These are phyloP conservation scores for Clavispora fructus DNA, from an alignment of 805 yeast genomes.

Conservation along the genomic window DNA sequence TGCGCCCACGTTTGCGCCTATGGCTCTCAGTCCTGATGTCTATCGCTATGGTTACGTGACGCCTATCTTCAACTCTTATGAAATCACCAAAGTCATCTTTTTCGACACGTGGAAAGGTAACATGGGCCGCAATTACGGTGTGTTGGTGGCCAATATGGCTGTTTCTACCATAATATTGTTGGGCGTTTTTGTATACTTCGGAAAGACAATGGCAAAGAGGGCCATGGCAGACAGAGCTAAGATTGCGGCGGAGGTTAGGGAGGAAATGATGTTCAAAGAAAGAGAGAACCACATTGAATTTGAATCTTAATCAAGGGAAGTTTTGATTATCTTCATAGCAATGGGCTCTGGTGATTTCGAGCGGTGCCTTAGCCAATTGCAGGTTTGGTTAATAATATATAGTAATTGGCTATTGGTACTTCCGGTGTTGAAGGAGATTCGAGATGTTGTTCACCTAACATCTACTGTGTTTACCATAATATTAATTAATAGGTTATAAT, in stretches of 20 bases:
- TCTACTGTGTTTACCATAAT: too few relatives aligned
- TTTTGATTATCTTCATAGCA: too few relatives aligned
- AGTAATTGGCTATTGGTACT: too few relatives aligned
- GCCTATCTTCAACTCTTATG: slow-evolving; percentile 66
- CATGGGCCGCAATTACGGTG: slow-evolving; percentile 57
- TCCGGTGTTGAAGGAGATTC: too few relatives aligned
- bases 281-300: slow-evolving; percentile 7
- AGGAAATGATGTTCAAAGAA: slow-evolving; percentile 5
- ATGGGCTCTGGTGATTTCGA: too few relatives aligned
- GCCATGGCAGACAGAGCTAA: slow-evolving; percentile 17
- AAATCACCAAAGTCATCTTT: slow-evolving; percentile 54
- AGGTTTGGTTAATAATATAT: background rate
- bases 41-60: slow-evolving; percentile 62
- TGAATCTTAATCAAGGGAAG: background rate
- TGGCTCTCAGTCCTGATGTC: slow-evolving; percentile 53
- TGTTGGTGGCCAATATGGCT: slow-evolving; percentile 57
- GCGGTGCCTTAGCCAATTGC: background rate
- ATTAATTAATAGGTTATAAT: too few relatives aligned
- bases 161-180: slow-evolving; percentile 43
- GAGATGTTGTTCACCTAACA: too few relatives aligned
- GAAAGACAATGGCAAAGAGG: slow-evolving; percentile 25
- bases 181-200: slow-evolving; percentile 39
- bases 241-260: slow-evolving; percentile 8
- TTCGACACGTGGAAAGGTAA: slow-evolving; percentile 52
- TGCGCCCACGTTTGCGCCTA: slow-evolving; percentile 62